Evolutionary conservation across 2,329 filamentous ascomycete species (phyloP), one percentile per base, ranked within the genome.

Genomic region (Fusarium domesticum): DNA sequence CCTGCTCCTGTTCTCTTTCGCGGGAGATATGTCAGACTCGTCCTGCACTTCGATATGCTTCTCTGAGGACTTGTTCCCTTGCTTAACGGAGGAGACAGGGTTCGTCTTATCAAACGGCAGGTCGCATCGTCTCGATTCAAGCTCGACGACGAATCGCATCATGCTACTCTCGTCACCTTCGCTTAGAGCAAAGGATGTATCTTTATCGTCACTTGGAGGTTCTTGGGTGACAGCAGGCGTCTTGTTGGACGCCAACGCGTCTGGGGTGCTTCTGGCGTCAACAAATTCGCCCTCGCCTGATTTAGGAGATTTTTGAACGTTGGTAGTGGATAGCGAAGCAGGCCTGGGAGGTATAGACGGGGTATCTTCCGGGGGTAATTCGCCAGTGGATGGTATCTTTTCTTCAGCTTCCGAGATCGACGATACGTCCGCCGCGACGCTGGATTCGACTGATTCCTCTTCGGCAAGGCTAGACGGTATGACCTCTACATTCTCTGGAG

Each of bases 81-180:
- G 46, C 37, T 52, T 54, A 36, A 54, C 50, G 4, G 47, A 48
- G 14, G 53, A 58, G 11, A 46, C 45, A 10, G 45, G 48, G 20
- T 47, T 43, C 36, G 38, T 37, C 25, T 54, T 48, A 41, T 51
- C 48, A 23, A 54, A 42, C 6, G 53, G 53, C 23, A 57, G 56
- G 11, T 64, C 57, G 46, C 64, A 64, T 37, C 63, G 66, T 17
- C 63, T 66, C 18, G 71, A 67, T 50, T 77, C 76, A 7, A 78
- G 59, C 51, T 78, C 74, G n/a, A 72, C 69, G 3, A 74, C 69
- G 6, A 80, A 64, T 39, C 70, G 67, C 37, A 74, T 61, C 56
- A 77, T 68, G 51, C 73, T 73, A 25, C 64, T 67, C 45, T 78
- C 74, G 36, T 75, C 75, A 6, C 62, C 68, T 32, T 73, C 70